These are phyloP conservation scores for Pichia californica DNA, from an alignment of 805 yeast species.

Conservation along the genomic window DNA sequence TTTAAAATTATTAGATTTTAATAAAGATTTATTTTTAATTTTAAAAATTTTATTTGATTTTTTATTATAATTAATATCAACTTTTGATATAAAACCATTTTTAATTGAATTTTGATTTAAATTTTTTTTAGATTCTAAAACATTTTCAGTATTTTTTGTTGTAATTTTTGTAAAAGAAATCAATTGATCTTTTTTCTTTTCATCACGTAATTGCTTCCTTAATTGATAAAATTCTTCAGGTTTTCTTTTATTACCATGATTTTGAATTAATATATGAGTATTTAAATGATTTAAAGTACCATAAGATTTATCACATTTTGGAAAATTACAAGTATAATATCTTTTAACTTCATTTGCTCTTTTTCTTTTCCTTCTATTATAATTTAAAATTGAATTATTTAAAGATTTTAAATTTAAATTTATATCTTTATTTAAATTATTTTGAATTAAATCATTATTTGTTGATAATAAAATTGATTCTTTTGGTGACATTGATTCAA, in stretches of 20 bases:
- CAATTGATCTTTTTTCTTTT: slow-evolving; percentile 8
- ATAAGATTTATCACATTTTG: slow-evolving; percentile 45
- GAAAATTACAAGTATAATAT: slow-evolving; percentile 42
- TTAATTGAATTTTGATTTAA: no score
- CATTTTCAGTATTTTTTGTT: no score
- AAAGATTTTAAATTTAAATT: no score
- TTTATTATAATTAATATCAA: no score
- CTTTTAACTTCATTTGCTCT: slow-evolving; percentile 52
- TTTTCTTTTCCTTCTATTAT: slow-evolving; percentile 43
- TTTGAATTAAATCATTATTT: no score
- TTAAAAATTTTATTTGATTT: no score
- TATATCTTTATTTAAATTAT: neutral
- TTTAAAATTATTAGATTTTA: no score
- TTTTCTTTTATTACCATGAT: slow-evolving; percentile 47
- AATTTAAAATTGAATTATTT: neutral
- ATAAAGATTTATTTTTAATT: no score
- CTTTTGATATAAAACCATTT: no score
- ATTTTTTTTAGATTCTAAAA: neutral
- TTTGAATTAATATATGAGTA: slow-evolving; percentile 47
- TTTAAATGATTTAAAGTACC: slow-evolving; percentile 57
- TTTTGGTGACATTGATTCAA: no score
- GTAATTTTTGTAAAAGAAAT: no score
- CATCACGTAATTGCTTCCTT: slow-evolving; percentile 34
- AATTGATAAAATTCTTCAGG: slow-evolving; percentile 51
- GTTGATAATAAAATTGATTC: no score